Percentiles rank a stretch among this genome's conserved stretches.
Conservation (phyloP, 1,139 yeast genomes). For the Pichia sp. region DNA sequence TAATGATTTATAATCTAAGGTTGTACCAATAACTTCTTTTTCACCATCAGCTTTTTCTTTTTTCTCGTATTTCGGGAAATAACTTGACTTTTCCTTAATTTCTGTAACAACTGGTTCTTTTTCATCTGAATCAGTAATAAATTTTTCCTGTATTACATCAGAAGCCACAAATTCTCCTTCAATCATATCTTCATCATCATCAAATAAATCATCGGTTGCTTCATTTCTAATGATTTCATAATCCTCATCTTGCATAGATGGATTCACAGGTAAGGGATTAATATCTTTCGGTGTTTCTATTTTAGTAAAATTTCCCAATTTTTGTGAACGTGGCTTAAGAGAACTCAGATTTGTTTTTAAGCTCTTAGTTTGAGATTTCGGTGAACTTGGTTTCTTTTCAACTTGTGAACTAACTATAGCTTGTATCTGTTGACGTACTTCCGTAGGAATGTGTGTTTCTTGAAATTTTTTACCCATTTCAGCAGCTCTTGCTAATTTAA, state of each 20-base stretch:
- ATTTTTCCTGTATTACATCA: slow-evolving; percentile 4
- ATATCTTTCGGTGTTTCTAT: slow-evolving; percentile 19
- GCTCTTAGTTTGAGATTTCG: background rate
- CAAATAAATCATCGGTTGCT: slow-evolving; percentile 17
- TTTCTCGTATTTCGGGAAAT: slow-evolving; percentile 12
- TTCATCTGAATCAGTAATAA: slow-evolving; percentile 7
- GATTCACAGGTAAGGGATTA: slow-evolving; percentile 18
- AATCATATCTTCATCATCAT: slow-evolving; percentile 18
- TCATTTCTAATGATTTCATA: slow-evolving; percentile 23
- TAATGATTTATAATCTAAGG: slow-evolving; percentile 38
- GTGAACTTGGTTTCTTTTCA: background rate
- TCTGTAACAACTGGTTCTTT: background rate
- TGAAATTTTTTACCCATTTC: slow-evolving; percentile 18
- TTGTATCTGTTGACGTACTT: slow-evolving; percentile 10
- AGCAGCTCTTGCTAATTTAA: slow-evolving; percentile 16
- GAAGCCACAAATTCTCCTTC: slow-evolving; percentile 10
- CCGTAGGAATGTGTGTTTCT: slow-evolving; percentile 13
- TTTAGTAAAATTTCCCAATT: background rate
- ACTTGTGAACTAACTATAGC: background rate
- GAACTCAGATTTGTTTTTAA: slow-evolving; percentile 15
- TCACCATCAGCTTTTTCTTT: background rate
- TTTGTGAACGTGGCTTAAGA: slow-evolving; percentile 5
- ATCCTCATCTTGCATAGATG: slow-evolving; percentile 18
- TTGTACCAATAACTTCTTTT: slow-evolving; percentile 26
- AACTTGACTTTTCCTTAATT: background rate